Evolutionary conservation across 140 eudicot genomes (phyloP).

Genomic region (Anethum foeniculum): DNA sequence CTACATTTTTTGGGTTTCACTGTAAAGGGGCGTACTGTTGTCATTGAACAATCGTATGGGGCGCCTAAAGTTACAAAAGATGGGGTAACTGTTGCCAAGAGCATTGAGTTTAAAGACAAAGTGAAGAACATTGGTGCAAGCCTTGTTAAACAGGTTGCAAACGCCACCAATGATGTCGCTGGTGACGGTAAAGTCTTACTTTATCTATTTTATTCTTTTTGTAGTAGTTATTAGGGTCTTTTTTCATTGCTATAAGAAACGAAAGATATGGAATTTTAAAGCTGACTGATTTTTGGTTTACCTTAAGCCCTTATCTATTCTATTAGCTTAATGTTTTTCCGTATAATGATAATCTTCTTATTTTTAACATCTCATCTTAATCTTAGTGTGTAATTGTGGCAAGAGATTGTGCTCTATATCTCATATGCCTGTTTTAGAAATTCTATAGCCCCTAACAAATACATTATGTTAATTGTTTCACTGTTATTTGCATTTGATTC

Average conservation of each 20-base stretch:
- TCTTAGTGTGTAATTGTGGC: background rate
- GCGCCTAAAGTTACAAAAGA: slow-evolving; percentile 94
- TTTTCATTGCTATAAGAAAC: background rate
- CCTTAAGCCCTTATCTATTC: too few relatives aligned
- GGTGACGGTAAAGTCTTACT: slow-evolving; percentile 60
- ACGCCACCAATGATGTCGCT: slow-evolving; percentile 72
- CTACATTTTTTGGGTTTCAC: background rate
- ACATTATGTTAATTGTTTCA: background rate
- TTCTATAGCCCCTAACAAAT: background rate
- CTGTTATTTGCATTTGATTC: background rate
- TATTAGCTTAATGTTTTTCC: background rate
- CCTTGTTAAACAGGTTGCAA: slow-evolving; percentile 85
- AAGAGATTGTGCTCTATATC: background rate
- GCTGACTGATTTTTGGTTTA: background rate
- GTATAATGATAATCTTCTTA: background rate
- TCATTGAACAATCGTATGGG: slow-evolving; percentile 82
- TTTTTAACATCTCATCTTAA: background rate
- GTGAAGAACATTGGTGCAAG: slow-evolving; percentile 76
- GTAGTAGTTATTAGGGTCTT: background rate
- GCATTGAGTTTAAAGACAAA: slow-evolving; percentile 74
- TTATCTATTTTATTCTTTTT: background rate
- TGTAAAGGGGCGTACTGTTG: slow-evolving; percentile 64
- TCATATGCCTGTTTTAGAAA: background rate
- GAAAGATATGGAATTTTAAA: background rate
- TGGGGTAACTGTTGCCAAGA: slow-evolving; percentile 77